Evolutionary conservation across 768 basidiomycete genomes (phyloP).

Genomic region (Rhodotorula graminis): DNA sequence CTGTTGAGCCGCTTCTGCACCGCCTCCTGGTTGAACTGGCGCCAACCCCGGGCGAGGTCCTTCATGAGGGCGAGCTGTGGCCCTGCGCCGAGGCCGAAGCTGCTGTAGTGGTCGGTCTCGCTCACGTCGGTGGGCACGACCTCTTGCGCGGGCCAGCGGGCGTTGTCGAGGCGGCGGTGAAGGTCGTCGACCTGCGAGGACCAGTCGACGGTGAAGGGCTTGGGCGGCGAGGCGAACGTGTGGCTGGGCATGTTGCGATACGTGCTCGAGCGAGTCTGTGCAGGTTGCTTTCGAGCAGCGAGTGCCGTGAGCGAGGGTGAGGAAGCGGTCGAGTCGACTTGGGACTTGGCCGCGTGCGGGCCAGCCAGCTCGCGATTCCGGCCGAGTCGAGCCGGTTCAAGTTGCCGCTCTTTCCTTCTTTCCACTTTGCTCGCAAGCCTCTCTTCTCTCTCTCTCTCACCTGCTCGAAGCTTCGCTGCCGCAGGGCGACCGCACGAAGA

Average conservation of each 20-base stretch:
- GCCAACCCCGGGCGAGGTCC: conserved; percentile 21
- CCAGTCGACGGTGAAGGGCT: conserved; percentile 19
- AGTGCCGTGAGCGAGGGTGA: too few species aligned
- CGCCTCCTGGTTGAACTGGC: not conserved
- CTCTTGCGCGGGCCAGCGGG: conserved; percentile 22
- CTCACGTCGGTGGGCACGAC: not conserved
- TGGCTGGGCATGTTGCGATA: not conserved
- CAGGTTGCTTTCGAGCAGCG: too few species aligned
- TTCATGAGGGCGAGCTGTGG: conserved; percentile 23
- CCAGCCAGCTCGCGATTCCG: too few species aligned
- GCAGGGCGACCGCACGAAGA: too few species aligned
- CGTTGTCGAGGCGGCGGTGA: conserved; percentile 10
- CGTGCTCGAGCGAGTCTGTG: not conserved
- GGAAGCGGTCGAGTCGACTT: too few species aligned
- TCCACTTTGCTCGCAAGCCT: too few species aligned
- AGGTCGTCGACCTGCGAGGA: conserved; percentile 2
- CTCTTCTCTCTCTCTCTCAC: too few species aligned
- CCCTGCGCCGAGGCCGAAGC: not conserved
- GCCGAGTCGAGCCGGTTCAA: too few species aligned
- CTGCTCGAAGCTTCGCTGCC: too few species aligned
- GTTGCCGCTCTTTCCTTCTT: too few species aligned
- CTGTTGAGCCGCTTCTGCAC: conserved; percentile 11
- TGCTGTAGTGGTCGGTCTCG: not conserved
- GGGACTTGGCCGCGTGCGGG: too few species aligned
- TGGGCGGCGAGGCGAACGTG: not conserved